phyloP scores from a whole-genome alignment of 129 eudicot genomes.

The Scalesia atractyloides region DNA sequence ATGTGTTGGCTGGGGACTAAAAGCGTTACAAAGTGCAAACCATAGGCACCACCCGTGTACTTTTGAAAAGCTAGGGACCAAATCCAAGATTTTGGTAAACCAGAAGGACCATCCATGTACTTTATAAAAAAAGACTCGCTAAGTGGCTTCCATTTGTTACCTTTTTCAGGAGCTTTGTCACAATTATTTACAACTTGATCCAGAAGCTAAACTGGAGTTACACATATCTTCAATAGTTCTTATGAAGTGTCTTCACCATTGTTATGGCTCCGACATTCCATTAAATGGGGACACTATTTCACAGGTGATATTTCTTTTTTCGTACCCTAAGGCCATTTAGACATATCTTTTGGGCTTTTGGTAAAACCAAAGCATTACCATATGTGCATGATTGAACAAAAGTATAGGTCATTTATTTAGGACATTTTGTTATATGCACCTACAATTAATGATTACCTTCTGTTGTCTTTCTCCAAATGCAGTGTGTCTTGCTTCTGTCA shows the following conservation, averaged over 20 bases:
- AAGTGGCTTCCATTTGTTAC: conserved; percentile 23
- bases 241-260: conserved; percentile 57
- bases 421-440: conserved; percentile 9
- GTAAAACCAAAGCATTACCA: neutral
- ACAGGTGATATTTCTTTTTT: conserved; percentile 43
- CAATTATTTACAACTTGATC: conserved; percentile 54
- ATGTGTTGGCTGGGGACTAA: too few relatives aligned
- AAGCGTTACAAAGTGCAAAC: too few relatives aligned
- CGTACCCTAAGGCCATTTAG: neutral
- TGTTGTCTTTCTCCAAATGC: conserved; percentile 40
- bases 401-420: neutral
- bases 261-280: conserved; percentile 40
- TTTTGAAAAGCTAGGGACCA: too few relatives aligned
- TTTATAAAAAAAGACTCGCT: conserved; percentile 1
- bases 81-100: too few relatives aligned
- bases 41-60: too few relatives aligned
- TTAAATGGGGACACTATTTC: conserved; percentile 48
- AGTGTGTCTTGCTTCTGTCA: conserved; percentile 74
- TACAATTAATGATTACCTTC: conserved; percentile 17
- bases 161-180: conserved; percentile 74
- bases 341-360: too few relatives aligned
- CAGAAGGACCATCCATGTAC: too few relatives aligned
- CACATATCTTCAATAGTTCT: conserved; percentile 73
- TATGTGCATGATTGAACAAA: neutral
- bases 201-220: conserved; percentile 65